Evolutionary conservation across 1,139 yeast genomes (phyloP).

Genomic region (Arxiozyma telluris): DNA sequence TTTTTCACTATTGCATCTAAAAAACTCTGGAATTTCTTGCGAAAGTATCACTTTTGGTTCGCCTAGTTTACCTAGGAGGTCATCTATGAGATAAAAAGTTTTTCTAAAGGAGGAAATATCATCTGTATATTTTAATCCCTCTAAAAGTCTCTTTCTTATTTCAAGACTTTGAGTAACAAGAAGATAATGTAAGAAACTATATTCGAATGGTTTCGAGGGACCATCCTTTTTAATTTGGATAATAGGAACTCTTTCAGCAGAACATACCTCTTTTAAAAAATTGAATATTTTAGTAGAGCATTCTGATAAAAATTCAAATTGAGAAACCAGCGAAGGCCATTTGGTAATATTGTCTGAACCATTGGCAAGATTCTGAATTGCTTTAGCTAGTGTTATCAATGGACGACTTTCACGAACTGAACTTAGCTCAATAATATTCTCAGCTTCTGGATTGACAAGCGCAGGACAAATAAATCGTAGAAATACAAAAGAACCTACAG

Average conservation of each 20-base stretch:
- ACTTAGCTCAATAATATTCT: constrained; percentile 37
- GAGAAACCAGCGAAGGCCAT: constrained; percentile 46
- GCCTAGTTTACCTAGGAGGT: constrained; percentile 32
- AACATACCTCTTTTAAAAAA: constrained; percentile 38
- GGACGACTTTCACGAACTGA: constrained; percentile 53
- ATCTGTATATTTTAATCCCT: constrained; percentile 19
- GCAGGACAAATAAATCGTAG: constrained; percentile 86
- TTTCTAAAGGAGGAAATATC: constrained; percentile 21
- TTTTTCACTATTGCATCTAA: constrained; percentile 40
- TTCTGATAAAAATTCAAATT: constrained; percentile 37
- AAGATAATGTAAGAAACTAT: constrained; percentile 55
- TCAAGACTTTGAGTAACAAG: constrained; percentile 52
- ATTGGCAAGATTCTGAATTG: constrained; percentile 81
- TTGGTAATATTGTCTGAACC: constrained; percentile 52
- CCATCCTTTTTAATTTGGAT: constrained; percentile 20
- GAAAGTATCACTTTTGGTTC: constrained; percentile 40
- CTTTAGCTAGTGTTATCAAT: constrained; percentile 73
- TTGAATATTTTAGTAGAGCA: constrained; percentile 40
- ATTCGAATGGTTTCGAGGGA: constrained; percentile 33
- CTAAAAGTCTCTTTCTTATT: constrained; percentile 38
- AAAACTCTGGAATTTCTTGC: constrained; percentile 45
- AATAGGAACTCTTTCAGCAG: constrained; percentile 15
- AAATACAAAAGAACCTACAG: constrained; percentile 84
- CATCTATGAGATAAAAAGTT: constrained; percentile 28
- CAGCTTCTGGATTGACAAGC: constrained; percentile 78